Percentiles rank a stretch among this genome's conserved stretches.
Conservation (phyloP, 148 eudicot genomes). For the Chenopodium suecicum region DNA sequence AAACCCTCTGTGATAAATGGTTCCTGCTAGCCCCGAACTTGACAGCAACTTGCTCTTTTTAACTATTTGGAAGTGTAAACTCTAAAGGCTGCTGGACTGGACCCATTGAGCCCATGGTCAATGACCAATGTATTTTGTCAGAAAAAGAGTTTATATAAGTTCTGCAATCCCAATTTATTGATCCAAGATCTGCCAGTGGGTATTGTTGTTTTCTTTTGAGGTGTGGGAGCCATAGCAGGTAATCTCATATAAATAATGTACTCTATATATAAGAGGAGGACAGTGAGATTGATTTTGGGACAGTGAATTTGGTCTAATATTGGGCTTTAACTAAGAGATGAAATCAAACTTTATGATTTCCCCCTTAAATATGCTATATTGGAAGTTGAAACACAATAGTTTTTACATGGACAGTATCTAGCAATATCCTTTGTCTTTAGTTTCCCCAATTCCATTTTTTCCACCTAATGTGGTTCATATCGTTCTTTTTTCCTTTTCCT, state of each 20-base stretch:
- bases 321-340: background rate
- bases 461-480: background rate
- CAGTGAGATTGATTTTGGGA: background rate
- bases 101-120: background rate
- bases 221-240: background rate
- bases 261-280: background rate
- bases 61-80: too few relatives aligned
- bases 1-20: background rate
- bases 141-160: too few relatives aligned
- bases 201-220: background rate
- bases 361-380: background rate
- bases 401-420: background rate
- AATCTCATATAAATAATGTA: background rate
- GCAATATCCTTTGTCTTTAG: background rate
- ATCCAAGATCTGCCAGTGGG: background rate
- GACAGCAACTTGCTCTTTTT: background rate
- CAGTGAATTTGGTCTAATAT: background rate
- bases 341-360: background rate
- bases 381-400: background rate
- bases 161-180: background rate
- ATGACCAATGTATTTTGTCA: background rate
- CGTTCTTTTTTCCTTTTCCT: background rate
- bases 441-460: background rate
- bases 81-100: background rate
- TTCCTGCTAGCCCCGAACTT: background rate